Evolutionary conservation across 176 grass and related monocot species (phyloP).

Genomic region (Oryza australiensis): DNA sequence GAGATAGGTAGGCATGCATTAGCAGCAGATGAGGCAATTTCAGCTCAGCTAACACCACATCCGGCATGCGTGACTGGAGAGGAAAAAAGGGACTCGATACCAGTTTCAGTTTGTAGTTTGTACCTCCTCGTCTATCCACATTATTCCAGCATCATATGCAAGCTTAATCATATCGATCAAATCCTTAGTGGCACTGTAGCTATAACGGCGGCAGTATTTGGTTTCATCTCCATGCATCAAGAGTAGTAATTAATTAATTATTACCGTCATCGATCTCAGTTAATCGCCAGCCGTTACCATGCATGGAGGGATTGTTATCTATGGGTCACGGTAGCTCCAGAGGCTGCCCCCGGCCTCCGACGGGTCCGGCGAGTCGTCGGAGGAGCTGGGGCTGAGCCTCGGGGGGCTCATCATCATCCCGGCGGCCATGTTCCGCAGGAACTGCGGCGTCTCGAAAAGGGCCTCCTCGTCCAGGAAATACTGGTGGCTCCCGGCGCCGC

Average conservation of each 20-base stretch:
- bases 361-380: slow-evolving; percentile 50
- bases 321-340: slow-evolving; percentile 75
- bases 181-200: not conserved
- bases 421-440: slow-evolving; percentile 83
- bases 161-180: not conserved
- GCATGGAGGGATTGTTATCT: slow-evolving; percentile 7
- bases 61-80: slow-evolving; percentile 17
- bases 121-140: not conserved
- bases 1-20: slow-evolving; percentile 9
- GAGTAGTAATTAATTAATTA: not conserved
- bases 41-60: not conserved
- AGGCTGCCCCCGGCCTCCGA: slow-evolving; percentile 54
- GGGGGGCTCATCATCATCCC: slow-evolving; percentile 98
- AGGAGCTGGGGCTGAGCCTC: slow-evolving; percentile 51
- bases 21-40: not conserved
- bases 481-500: not conserved
- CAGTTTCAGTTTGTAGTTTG: not conserved
- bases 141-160: slow-evolving; percentile 29
- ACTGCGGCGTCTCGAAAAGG: slow-evolving; percentile 81
- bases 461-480: slow-evolving; percentile 89
- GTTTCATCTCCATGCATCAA: not conserved
- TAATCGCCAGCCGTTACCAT: not conserved
- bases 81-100: not conserved
- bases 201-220: not conserved
- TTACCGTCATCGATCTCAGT: not conserved